Evolutionary conservation across 108 stramenopile species (phyloP).

Genomic region (Cyclotella sp.): DNA sequence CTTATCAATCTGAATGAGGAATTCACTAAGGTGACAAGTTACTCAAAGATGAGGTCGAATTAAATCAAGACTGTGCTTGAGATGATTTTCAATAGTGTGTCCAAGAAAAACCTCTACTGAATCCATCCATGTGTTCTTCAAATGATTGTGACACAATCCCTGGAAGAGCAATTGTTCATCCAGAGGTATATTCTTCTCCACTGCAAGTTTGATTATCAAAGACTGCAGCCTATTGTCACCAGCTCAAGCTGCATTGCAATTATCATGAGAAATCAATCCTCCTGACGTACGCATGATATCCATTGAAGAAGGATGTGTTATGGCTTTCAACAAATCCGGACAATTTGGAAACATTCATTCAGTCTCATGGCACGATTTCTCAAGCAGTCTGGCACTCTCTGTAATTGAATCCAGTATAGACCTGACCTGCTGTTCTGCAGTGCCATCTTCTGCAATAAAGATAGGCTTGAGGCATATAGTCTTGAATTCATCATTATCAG

Average conservation of each 20-base stretch:
- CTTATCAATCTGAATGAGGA: too few species aligned
- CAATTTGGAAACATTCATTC: conserved; percentile 13
- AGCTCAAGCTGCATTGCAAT: not conserved
- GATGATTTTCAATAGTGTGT: not conserved
- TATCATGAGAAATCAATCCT: not conserved
- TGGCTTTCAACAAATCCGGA: not conserved
- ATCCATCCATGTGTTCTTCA: not conserved
- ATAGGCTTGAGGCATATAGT: conserved; percentile 12
- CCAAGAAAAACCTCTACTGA: not conserved
- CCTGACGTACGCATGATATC: not conserved
- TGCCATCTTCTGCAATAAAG: conserved; percentile 14
- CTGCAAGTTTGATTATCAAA: not conserved
- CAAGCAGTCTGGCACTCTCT: too few species aligned
- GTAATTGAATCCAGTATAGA: too few species aligned
- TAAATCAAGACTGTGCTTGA: not conserved
- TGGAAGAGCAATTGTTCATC: too few species aligned
- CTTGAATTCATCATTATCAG: conserved; percentile 12
- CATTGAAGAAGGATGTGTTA: not conserved
- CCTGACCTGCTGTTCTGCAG: conserved; percentile 20
- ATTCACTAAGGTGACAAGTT: not conserved
- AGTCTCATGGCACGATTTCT: conserved; percentile 7
- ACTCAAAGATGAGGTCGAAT: not conserved
- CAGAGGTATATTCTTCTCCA: not conserved
- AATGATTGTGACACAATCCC: too few species aligned
- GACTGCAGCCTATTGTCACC: not conserved